Conservation (phyloP, 2,329 filamentous ascomycete species). For the Apiospora malaysiana region DNA sequence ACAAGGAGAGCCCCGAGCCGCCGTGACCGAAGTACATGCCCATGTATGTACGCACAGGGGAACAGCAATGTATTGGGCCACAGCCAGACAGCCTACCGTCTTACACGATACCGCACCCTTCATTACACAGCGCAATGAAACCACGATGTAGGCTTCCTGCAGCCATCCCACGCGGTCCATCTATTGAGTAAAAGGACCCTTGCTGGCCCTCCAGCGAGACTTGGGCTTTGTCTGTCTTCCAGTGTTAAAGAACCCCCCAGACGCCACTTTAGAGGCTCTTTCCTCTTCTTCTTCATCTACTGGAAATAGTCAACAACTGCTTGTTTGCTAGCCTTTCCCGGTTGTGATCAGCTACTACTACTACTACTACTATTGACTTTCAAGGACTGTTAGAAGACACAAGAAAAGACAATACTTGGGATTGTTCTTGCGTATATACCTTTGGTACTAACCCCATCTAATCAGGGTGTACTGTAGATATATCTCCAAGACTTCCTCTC, state of each 20-base stretch:
- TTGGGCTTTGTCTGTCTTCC: not conserved
- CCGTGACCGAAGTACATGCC: slow-evolving; percentile 10
- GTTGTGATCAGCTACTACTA: not conserved
- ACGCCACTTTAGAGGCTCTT: not conserved
- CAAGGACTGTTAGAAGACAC: not conserved
- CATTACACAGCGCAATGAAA: not conserved
- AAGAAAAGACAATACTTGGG: not conserved
- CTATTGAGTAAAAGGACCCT: slow-evolving; percentile 5
- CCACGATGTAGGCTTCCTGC: slow-evolving; percentile 3
- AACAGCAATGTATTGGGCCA: not conserved
- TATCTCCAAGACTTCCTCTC: not conserved
- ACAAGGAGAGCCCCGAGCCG: slow-evolving; percentile 9
- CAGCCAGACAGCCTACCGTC: slow-evolving; percentile 4
- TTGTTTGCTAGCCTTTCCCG: not conserved
- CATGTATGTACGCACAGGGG: not conserved
- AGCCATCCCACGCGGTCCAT: slow-evolving; percentile 18
- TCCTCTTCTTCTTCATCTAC: slow-evolving; percentile 1
- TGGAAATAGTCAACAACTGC: slow-evolving; percentile 5
- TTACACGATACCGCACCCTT: slow-evolving; percentile 8
- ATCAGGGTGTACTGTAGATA: slow-evolving; percentile 16
- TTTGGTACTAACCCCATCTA: not conserved
- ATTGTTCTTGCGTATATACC: slow-evolving; percentile 14
- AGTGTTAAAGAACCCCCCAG: slow-evolving; percentile 12
- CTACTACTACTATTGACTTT: not conserved
- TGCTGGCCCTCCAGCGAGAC: not conserved